These are phyloP conservation scores for Penicillium sp. DNA, from an alignment of 2,329 filamentous ascomycete species.

Conservation along the genomic window DNA sequence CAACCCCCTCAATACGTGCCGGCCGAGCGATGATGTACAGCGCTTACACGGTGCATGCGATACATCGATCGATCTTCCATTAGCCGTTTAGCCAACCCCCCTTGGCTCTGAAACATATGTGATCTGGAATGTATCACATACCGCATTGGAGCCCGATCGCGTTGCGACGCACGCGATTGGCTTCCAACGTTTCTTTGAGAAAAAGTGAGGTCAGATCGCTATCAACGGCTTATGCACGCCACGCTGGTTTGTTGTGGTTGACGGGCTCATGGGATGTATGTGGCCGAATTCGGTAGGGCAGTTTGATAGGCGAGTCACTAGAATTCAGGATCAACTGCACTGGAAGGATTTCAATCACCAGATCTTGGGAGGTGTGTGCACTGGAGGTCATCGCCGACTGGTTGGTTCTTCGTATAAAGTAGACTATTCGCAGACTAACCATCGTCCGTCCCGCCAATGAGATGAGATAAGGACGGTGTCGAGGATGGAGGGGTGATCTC, in stretches of 20 bases:
- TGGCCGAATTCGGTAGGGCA: background rate
- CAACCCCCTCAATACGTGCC: background rate
- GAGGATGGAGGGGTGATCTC: background rate
- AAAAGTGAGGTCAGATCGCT: conserved; percentile 5
- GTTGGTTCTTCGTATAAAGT: background rate
- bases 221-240: conserved; percentile 10
- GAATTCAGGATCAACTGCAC: no score
- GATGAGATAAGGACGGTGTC: background rate
- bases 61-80: conserved; percentile 2
- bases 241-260: background rate
- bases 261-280: conserved; percentile 1
- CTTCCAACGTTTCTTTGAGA: background rate
- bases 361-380: background rate
- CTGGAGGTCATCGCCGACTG: background rate
- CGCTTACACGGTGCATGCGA: background rate
- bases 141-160: background rate
- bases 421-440: background rate
- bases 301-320: background rate
- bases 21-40: background rate
- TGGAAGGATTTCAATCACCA: background rate
- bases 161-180: background rate
- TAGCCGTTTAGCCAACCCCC: background rate
- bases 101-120: background rate
- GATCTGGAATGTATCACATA: background rate
- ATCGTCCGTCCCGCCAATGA: background rate